Conservation (phyloP, 163 green algal genomes). For the Chlamydomonas reinhardtii region DNA sequence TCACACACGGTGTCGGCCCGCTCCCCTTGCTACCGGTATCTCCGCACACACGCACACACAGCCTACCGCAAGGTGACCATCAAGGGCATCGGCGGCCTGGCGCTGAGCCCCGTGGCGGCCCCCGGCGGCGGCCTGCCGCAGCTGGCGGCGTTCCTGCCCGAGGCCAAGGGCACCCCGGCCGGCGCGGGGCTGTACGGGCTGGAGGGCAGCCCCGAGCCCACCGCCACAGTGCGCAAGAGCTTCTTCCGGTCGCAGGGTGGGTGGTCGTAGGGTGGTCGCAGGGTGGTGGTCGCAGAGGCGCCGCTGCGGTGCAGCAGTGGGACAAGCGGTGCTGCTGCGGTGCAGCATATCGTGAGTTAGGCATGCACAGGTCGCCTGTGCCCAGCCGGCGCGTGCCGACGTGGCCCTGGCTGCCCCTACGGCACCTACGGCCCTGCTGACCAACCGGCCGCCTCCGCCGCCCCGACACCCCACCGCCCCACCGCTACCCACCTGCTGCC, state of each 20-base stretch:
- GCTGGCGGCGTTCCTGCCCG: slow-evolving; percentile 81
- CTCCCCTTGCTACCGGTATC: too few species aligned
- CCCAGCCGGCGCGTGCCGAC: too few species aligned
- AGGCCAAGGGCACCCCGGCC: slow-evolving; percentile 85
- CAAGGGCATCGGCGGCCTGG: slow-evolving; percentile 76
- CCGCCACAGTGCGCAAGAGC: slow-evolving; percentile 75
- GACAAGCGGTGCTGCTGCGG: too few species aligned
- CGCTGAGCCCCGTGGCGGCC: slow-evolving; percentile 61
- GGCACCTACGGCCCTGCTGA: too few species aligned
- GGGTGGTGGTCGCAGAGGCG: too few species aligned
- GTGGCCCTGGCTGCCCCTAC: too few species aligned
- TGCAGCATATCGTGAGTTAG: too few species aligned
- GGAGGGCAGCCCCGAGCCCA: slow-evolving; percentile 41
- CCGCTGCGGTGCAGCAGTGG: too few species aligned
- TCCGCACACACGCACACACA: slow-evolving; percentile 46
- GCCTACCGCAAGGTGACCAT: slow-evolving; percentile 75
- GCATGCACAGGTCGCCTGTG: too few species aligned
- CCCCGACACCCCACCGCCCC: too few species aligned
- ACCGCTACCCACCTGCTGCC: too few species aligned
- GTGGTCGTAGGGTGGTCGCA: background rate
- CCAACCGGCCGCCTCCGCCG: background rate
- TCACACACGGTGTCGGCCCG: too few species aligned
- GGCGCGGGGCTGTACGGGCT: slow-evolving; percentile 63
- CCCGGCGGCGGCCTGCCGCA: background rate
- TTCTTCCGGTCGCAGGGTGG: slow-evolving; percentile 86